These are phyloP conservation scores for Ceriops decandra DNA, from an alignment of 345 rosid species.

Conservation along the genomic window DNA sequence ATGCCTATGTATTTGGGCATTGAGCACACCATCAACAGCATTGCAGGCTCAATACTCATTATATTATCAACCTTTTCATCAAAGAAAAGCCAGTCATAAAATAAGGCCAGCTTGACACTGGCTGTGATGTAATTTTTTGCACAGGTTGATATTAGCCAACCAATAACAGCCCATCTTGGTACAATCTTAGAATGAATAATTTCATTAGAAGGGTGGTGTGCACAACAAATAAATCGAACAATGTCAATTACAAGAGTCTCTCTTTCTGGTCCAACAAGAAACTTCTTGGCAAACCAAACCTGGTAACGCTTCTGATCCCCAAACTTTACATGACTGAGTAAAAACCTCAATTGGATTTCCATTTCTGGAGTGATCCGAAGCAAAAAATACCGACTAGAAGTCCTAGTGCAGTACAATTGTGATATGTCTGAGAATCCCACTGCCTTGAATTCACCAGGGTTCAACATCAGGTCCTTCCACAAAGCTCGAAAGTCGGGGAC, in stretches of 20 bases:
- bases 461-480: constrained; percentile 58
- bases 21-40: constrained; percentile 68
- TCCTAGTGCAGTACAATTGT: constrained; percentile 46
- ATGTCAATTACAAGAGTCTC: constrained; percentile 62
- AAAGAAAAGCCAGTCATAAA: constrained; percentile 85
- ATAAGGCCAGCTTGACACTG: constrained; percentile 62
- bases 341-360: constrained; percentile 68
- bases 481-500: constrained; percentile 55
- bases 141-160: constrained; percentile 62
- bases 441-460: constrained; percentile 39
- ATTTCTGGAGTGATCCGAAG: constrained; percentile 63
- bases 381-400: constrained; percentile 61
- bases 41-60: constrained; percentile 92
- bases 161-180: constrained; percentile 86
- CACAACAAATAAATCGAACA: constrained; percentile 71
- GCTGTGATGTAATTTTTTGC: constrained; percentile 50
- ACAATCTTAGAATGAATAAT: constrained; percentile 53
- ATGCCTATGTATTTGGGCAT: constrained; percentile 57
- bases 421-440: constrained; percentile 43
- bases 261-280: constrained; percentile 46
- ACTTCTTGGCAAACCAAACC: constrained; percentile 69
- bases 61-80: constrained; percentile 59
- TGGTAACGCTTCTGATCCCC: constrained; percentile 76
- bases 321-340: constrained; percentile 65
- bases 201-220: constrained; percentile 62